A percentile compares a stretch with the other conserved stretches of the same genome.
These are phyloP conservation scores for Clarireedia hainanense DNA, from an alignment of 2,329 filamentous ascomycete species.

Conservation along the genomic window DNA sequence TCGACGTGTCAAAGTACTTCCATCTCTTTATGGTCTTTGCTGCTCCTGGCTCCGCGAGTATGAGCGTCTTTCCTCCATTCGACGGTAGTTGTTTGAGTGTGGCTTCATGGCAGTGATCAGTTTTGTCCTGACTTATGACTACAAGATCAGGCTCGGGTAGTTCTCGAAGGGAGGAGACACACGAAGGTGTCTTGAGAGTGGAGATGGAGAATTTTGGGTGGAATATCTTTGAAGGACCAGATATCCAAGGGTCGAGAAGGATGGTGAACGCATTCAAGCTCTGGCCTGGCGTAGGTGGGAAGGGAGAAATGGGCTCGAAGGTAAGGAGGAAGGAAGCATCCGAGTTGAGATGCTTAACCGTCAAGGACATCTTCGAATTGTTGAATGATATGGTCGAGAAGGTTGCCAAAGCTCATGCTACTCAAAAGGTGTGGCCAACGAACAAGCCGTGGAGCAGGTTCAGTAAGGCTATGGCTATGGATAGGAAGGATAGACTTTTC, in stretches of 20 bases:
- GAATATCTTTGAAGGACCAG: conserved; percentile 50
- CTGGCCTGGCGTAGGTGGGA: conserved; percentile 25
- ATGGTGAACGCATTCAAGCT: conserved; percentile 52
- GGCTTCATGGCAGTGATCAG: conserved; percentile 63
- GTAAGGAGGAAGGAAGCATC: conserved; percentile 59
- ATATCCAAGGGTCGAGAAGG: conserved; percentile 65
- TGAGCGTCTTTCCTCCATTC: conserved; percentile 46
- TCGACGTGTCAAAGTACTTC: conserved; percentile 55
- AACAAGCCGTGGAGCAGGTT: not conserved
- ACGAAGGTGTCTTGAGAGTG: conserved; percentile 45
- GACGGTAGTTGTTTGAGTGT: conserved; percentile 57
- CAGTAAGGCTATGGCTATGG: not conserved
- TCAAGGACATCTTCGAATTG: conserved; percentile 47
- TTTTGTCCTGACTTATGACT: conserved; percentile 52
- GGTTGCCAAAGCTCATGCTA: conserved; percentile 12
- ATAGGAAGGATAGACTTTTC: conserved; percentile 4
- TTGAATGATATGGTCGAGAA: conserved; percentile 13
- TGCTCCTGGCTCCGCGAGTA: conserved; percentile 57
- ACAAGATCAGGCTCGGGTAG: conserved; percentile 44
- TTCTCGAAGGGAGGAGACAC: conserved; percentile 50
- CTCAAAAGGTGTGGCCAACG: conserved; percentile 1
- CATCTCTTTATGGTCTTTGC: conserved; percentile 58
- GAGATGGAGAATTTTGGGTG: conserved; percentile 54
- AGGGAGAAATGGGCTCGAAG: conserved; percentile 39
- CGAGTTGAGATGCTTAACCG: conserved; percentile 54